Percentiles rank a stretch among this genome's conserved stretches.
Conservation (phyloP, 2,329 filamentous ascomycete genomes). For the Xylaria sp. region DNA sequence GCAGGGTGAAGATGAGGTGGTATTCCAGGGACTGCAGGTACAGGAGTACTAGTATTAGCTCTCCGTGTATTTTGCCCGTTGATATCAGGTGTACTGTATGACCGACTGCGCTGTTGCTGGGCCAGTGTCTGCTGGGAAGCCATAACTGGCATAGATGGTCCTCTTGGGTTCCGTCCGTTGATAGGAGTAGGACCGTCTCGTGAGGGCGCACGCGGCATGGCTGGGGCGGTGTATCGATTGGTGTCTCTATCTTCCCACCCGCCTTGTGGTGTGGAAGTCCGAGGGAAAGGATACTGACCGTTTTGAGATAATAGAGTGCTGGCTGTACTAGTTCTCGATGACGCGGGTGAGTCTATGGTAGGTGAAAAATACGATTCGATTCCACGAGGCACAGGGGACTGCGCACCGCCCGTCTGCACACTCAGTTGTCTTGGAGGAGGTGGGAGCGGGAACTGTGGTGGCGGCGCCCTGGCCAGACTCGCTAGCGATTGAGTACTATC, state of each 20-base stretch:
- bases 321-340: conserved; percentile 77
- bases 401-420: conserved; percentile 68
- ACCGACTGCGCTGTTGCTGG: conserved; percentile 80
- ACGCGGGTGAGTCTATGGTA: conserved; percentile 79
- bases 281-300: conserved; percentile 74
- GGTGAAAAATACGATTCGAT: conserved; percentile 97
- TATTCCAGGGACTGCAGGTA: conserved; percentile 80
- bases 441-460: conserved; percentile 77
- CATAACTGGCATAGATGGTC: conserved; percentile 83
- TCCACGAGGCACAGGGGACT: conserved; percentile 69
- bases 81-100: conserved; percentile 95
- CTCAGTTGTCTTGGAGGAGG: conserved; percentile 69
- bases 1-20: conserved; percentile 73
- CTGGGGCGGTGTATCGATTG: conserved; percentile 88
- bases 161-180: conserved; percentile 73
- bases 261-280: conserved; percentile 74
- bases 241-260: conserved; percentile 77
- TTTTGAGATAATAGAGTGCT: conserved; percentile 73
- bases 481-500: conserved; percentile 72
- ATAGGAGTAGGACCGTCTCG: conserved; percentile 75
- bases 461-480: conserved; percentile 67
- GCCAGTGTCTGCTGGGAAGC: conserved; percentile 63
- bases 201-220: conserved; percentile 82
- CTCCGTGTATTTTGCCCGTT: conserved; percentile 72
- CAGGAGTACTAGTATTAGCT: conserved; percentile 62